phyloP scores from a whole-genome alignment of 108 stramenopile species.

The Nannochloropsis gaditana region DNA sequence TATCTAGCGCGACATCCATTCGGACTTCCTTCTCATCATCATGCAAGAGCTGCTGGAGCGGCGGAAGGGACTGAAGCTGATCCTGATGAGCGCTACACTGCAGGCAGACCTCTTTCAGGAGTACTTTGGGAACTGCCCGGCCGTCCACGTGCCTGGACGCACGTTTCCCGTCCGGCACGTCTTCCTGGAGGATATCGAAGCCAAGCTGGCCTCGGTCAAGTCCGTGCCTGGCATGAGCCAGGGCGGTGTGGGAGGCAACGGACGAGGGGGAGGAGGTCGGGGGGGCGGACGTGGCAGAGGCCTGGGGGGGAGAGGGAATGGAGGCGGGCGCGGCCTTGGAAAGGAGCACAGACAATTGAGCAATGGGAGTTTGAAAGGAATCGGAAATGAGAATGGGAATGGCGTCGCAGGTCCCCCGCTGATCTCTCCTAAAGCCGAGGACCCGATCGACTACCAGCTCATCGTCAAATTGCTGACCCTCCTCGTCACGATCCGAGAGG shows the following conservation, averaged over 20 bases:
- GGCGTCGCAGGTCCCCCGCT: background rate
- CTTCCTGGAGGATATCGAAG: slow-evolving; percentile 26
- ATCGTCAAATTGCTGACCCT: slow-evolving; percentile 22
- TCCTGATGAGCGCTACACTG: slow-evolving; percentile 83
- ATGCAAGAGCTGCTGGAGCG: slow-evolving; percentile 52
- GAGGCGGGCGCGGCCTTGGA: background rate
- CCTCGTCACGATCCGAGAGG: background rate
- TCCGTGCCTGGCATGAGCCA: slow-evolving; percentile 10
- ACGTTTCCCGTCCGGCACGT: slow-evolving; percentile 29
- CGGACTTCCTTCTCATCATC: slow-evolving; percentile 64
- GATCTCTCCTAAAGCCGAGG: background rate
- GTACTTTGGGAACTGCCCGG: slow-evolving; percentile 60
- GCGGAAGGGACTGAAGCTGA: slow-evolving; percentile 34
- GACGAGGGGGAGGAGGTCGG: background rate
- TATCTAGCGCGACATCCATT: slow-evolving; percentile 57
- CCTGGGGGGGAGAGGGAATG: background rate
- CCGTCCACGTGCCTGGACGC: slow-evolving; percentile 26
- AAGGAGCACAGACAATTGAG: background rate
- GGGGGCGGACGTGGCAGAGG: background rate
- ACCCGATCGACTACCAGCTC: slow-evolving; percentile 24
- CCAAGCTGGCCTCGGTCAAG: background rate
- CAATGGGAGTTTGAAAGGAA: background rate
- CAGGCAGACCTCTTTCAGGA: slow-evolving; percentile 66
- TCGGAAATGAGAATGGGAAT: background rate
- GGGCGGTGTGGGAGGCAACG: background rate